Conservation (phyloP, 176 grass and related monocot species). For the Metroxylon sagu region DNA sequence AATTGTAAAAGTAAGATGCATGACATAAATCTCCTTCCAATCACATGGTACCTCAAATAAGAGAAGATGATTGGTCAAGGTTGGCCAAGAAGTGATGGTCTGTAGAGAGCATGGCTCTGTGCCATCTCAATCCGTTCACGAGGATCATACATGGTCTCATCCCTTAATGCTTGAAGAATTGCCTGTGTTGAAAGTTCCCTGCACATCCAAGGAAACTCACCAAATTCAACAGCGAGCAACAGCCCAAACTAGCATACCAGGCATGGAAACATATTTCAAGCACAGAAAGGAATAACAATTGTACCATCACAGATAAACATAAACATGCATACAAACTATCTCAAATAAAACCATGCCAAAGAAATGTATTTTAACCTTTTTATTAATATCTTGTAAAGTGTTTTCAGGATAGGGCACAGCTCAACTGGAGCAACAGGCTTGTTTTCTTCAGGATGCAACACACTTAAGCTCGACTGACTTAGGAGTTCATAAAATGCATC, state of each 20-base stretch:
- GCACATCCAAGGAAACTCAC: slow-evolving; percentile 21
- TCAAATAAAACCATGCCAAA: too few species aligned
- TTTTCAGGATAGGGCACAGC: slow-evolving; percentile 92
- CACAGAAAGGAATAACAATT: background rate
- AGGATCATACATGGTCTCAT: slow-evolving; percentile 95
- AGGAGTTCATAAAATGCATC: slow-evolving; percentile 95
- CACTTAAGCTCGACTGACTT: slow-evolving; percentile 83
- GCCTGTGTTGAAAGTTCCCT: slow-evolving; percentile 67
- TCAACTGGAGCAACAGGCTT: slow-evolving; percentile 78
- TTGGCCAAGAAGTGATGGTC: slow-evolving; percentile 72
- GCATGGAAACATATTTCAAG: background rate
- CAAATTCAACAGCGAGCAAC: background rate
- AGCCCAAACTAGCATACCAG: background rate
- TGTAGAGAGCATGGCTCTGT: slow-evolving; percentile 67
- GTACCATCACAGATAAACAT: too few species aligned
- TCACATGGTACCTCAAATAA: too few species aligned
- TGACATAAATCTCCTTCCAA: too few species aligned
- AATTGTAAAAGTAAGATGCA: too few species aligned
- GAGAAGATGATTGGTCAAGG: slow-evolving; percentile 19
- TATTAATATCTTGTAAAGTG: slow-evolving; percentile 93
- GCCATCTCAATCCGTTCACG: slow-evolving; percentile 94
- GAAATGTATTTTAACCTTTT: slow-evolving; percentile 41
- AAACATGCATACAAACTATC: too few species aligned
- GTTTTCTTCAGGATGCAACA: slow-evolving; percentile 89
- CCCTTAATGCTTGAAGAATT: slow-evolving; percentile 92